Percentiles rank a stretch among this genome's conserved stretches.
phyloP scores from a whole-genome alignment of 176 grass and related monocot species.

The Poa annua region DNA sequence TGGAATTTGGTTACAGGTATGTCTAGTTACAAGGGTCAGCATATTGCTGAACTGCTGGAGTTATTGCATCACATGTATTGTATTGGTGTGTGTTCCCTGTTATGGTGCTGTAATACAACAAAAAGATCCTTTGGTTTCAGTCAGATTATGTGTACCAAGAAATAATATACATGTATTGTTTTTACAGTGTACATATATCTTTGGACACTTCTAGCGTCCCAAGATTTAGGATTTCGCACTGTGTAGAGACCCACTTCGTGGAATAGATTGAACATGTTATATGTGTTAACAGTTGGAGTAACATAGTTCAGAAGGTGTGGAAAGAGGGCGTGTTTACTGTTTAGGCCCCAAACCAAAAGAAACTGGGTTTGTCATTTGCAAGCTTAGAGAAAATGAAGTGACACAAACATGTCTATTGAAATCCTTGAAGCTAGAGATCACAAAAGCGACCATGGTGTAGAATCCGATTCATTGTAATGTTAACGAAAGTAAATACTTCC shows the following conservation, averaged over 20 bases:
- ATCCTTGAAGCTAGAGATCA: not conserved
- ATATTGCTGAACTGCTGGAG: slow-evolving; percentile 37
- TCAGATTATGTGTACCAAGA: slow-evolving; percentile 41
- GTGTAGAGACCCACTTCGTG: slow-evolving; percentile 13
- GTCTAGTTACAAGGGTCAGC: slow-evolving; percentile 40
- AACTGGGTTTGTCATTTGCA: slow-evolving; percentile 21
- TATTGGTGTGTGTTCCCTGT: slow-evolving; percentile 35
- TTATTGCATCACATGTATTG: slow-evolving; percentile 8
- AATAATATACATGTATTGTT: slow-evolving; percentile 49
- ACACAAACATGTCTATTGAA: not conserved
- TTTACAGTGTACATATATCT: slow-evolving; percentile 31
- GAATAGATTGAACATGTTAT: slow-evolving; percentile 23
- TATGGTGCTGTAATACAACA: slow-evolving; percentile 41
- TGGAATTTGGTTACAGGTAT: slow-evolving; percentile 50
- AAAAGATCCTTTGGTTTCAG: slow-evolving; percentile 34
- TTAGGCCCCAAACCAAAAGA: not conserved
- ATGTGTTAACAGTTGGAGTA: slow-evolving; percentile 19
- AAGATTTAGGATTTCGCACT: slow-evolving; percentile 15
- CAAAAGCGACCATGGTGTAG: not conserved
- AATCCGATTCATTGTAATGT: not conserved
- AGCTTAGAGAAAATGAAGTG: slow-evolving; percentile 34
- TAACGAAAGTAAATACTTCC: not conserved
- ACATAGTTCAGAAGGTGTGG: slow-evolving; percentile 6
- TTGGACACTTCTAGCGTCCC: not conserved
- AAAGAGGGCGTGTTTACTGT: not conserved